These are phyloP conservation scores for Laguncularia racemosa DNA, from an alignment of 345 rosid genomes.

Conservation along the genomic window DNA sequence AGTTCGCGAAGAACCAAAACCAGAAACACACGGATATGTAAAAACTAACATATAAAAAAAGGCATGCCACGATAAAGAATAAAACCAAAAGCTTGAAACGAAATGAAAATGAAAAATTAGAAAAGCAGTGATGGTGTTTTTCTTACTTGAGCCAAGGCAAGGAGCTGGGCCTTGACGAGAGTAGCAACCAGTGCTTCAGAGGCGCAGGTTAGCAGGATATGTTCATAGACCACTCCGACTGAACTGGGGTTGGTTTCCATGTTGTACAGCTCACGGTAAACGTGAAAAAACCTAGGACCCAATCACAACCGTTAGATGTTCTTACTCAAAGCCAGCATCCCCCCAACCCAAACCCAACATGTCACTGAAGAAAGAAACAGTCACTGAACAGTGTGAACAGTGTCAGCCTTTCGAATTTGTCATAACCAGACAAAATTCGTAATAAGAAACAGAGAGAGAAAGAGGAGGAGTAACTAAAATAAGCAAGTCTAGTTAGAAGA, in stretches of 20 bases:
- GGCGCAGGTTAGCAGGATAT: conserved; percentile 43
- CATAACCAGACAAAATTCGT: neutral
- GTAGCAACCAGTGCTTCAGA: conserved; percentile 38
- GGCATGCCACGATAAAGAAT: too few relatives aligned
- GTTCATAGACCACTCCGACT: conserved; percentile 20
- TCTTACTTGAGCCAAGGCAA: conserved; percentile 24
- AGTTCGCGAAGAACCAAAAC: too few relatives aligned
- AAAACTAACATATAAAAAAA: too few relatives aligned
- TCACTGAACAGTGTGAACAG: too few relatives aligned
- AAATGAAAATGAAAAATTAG: neutral
- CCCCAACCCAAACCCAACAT: too few relatives aligned
- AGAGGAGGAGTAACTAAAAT: neutral
- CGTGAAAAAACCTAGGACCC: neutral
- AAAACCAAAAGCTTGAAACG: too few relatives aligned
- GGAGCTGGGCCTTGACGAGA: conserved; percentile 27
- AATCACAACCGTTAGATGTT: conserved; percentile 15
- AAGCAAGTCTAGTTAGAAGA: neutral
- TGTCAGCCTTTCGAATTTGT: conserved; percentile 5
- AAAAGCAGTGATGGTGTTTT: neutral
- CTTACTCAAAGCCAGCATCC: neutral
- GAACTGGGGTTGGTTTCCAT: conserved; percentile 26
- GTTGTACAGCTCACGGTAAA: conserved; percentile 7
- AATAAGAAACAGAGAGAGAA: conserved; percentile 1
- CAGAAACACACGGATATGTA: too few relatives aligned
- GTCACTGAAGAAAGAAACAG: too few relatives aligned